Percentiles rank a stretch among this genome's conserved stretches.
phyloP scores from a whole-genome alignment of 164 flowering plant species.

The Stephania japonica region DNA sequence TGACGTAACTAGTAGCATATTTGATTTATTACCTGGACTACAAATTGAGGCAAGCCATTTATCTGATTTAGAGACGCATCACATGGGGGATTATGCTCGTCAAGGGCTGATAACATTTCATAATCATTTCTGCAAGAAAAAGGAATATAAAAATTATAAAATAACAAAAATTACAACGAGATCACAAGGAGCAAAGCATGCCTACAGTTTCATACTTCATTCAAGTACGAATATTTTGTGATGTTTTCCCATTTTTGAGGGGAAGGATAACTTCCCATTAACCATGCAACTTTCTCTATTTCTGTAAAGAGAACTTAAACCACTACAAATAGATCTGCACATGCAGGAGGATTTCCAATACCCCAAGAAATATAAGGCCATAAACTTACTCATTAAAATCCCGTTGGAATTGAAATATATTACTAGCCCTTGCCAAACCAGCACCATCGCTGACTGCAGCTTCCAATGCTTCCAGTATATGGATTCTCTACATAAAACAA shows the following conservation, averaged over 20 bases:
- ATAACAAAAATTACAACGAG: neutral
- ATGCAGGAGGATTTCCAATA: slow-evolving; percentile 1
- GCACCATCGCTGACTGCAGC: slow-evolving; percentile 33
- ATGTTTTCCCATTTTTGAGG: neutral
- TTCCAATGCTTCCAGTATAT: slow-evolving; percentile 77
- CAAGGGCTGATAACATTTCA: slow-evolving; percentile 88
- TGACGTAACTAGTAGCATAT: too few relatives aligned
- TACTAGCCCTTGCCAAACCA: slow-evolving; percentile 25
- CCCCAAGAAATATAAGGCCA: neutral
- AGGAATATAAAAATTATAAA: neutral
- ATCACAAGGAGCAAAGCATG: neutral
- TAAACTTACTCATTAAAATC: slow-evolving; percentile 86
- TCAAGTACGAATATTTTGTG: neutral
- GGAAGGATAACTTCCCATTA: neutral
- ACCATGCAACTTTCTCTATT: neutral
- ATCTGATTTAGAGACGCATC: slow-evolving; percentile 68
- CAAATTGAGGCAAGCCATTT: slow-evolving; percentile 67
- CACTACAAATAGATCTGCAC: neutral
- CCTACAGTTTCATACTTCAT: neutral
- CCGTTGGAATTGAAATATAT: slow-evolving; percentile 37
- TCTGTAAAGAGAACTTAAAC: neutral
- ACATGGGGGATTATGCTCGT: slow-evolving; percentile 60
- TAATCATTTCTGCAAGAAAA: slow-evolving; percentile 67
- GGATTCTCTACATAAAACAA: slow-evolving; percentile 63
- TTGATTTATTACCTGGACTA: slow-evolving; percentile 52